Percentiles rank a stretch among this genome's conserved stretches.
Conservation (phyloP, 2,329 filamentous ascomycete genomes). For the Venturia carpophila region DNA sequence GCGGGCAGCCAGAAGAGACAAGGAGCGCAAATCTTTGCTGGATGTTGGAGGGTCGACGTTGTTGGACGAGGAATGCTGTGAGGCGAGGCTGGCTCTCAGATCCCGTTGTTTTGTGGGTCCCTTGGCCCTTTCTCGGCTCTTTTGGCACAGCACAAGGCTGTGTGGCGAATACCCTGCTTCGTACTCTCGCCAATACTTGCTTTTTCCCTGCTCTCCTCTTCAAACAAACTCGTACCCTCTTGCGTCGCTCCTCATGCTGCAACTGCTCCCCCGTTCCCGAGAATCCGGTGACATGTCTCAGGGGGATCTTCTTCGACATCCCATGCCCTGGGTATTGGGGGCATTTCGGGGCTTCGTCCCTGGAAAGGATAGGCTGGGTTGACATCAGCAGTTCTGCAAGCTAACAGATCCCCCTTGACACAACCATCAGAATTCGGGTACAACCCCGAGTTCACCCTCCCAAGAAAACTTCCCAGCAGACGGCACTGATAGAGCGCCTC, state of each 20-base stretch:
- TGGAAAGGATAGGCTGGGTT: not conserved
- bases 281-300: not conserved
- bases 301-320: not conserved
- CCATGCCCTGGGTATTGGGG: not conserved
- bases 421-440: not conserved
- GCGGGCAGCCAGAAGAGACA: not conserved
- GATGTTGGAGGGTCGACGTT: not conserved
- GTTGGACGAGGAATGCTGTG: not conserved
- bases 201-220: not conserved
- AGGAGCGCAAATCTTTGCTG: not conserved
- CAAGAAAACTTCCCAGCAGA: not conserved
- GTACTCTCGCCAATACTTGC: not conserved
- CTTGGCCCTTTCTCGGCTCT: not conserved
- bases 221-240: too few relatives aligned
- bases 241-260: not conserved
- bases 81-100: not conserved
- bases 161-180: not conserved
- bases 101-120: too few relatives aligned
- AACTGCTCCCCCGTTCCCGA: not conserved
- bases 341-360: not conserved
- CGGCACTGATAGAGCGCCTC: not conserved
- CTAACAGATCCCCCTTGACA: not conserved
- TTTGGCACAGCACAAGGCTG: not conserved
- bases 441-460: not conserved
- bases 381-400: conserved; percentile 1